Evolutionary conservation across 352 stramenopile genomes (phyloP), one percentile per base, ranked within the genome.

Genomic region (Phytophthora pseudosyringae): DNA sequence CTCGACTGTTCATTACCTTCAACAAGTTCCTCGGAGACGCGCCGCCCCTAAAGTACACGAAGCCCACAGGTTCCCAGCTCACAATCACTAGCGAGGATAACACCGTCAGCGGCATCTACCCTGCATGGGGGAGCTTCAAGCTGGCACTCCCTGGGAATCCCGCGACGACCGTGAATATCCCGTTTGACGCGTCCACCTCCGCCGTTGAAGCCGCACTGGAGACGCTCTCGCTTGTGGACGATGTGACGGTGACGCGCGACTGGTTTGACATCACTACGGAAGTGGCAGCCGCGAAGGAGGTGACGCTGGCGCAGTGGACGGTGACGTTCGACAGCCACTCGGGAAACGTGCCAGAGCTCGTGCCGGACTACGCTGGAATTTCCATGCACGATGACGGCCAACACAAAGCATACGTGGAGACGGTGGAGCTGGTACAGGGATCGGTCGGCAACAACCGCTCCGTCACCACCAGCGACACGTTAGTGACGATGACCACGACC

Each of bases 71-170:
- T 0, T 80, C 82, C 0, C 49, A 60, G 21, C 71, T 95, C 16
- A 57, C 61, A 8, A 13, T 92, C n/a, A 47, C 51, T 0, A 54
- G 54, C 29, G 81, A 91, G 11, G 60, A 85, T 28, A 86, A 87
- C 25, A 71, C 59, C 3, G 71, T 97, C 21, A 80, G 75, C 35
- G 90, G 89, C 1, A 78, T 97, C 18, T 92, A 94, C 28, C 90
- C 91, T 2, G 72, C 95, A 1, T 98, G 89, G 88, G 93, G 93
- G 0, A 86, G 74, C 8, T 98, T 98, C 64, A 76, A 58, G 1
- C 62, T 98, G 0, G 54, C 57, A 3, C 79, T 88, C 21, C 68
- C 74, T 18, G 78, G 75, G 11, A 71, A 71, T 40, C 76, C 47
- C 2, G 78, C 89, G 50, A 51, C 58, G 1, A 98, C 91, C 0